phyloP scores from a whole-genome alignment of 805 yeast species.

The Debaryomyces tyrocola region DNA sequence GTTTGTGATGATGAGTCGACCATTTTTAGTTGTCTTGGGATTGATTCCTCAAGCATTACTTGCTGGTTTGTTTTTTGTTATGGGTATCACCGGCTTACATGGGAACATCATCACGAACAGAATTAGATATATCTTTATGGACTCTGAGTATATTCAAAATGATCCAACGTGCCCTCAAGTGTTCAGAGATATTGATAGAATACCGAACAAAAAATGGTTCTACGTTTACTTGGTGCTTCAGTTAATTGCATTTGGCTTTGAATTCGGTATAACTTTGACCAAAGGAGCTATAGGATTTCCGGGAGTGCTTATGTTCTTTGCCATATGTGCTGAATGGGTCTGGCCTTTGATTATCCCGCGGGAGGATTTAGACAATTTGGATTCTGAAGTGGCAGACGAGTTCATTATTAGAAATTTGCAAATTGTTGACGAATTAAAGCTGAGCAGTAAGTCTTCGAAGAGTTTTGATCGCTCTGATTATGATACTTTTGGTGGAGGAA shows the following conservation, averaged over 20 bases:
- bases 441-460: neutral
- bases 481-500: neutral
- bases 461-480: neutral
- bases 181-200: conserved; percentile 28
- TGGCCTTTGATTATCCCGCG: conserved; percentile 64
- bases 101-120: conserved; percentile 64
- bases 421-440: conserved; percentile 11
- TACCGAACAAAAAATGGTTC: conserved; percentile 46
- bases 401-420: conserved; percentile 49
- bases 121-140: conserved; percentile 63
- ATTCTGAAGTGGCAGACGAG: conserved; percentile 63
- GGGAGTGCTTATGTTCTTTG: conserved; percentile 71
- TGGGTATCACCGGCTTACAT: conserved; percentile 83
- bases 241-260: conserved; percentile 69
- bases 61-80: conserved; percentile 88
- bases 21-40: conserved; percentile 76
- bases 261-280: conserved; percentile 82
- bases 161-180: conserved; percentile 38
- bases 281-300: conserved; percentile 95
- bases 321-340: conserved; percentile 55
- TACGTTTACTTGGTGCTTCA: conserved; percentile 57
- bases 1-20: conserved; percentile 86
- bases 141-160: conserved; percentile 38
- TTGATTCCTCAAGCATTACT: conserved; percentile 89
- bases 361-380: conserved; percentile 62